These are phyloP conservation scores for Paramarasmius palmivorus DNA, from an alignment of 1,284 basidiomycete genomes.

Conservation along the genomic window DNA sequence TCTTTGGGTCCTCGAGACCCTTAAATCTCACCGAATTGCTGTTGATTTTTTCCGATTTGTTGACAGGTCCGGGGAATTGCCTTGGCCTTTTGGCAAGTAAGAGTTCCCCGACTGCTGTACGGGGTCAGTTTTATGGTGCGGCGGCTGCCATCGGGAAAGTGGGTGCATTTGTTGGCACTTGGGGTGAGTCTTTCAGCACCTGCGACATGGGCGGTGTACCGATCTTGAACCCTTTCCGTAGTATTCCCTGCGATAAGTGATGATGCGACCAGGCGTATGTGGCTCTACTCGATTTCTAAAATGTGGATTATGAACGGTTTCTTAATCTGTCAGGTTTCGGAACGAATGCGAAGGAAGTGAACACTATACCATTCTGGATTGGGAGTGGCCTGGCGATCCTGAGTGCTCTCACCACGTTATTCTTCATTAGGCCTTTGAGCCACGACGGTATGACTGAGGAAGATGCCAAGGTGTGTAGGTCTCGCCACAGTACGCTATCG, in stretches of 20 bases:
- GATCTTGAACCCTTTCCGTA: conserved; percentile 22
- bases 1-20: background rate
- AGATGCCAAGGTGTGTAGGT: conserved; percentile 55
- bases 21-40: conserved; percentile 9
- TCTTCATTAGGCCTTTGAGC: conserved; percentile 76
- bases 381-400: conserved; percentile 78
- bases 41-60: too few relatives aligned
- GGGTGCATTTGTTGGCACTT: conserved; percentile 84
- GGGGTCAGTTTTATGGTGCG: conserved; percentile 84
- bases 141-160: conserved; percentile 92
- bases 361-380: conserved; percentile 83
- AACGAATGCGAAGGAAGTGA: conserved; percentile 46
- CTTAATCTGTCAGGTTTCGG: conserved; percentile 52
- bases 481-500: background rate
- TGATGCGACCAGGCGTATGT: too few relatives aligned
- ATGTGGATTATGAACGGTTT: too few relatives aligned
- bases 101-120: conserved; percentile 80
- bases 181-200: conserved; percentile 45
- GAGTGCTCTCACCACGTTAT: conserved; percentile 71
- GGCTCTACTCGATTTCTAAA: too few relatives aligned
- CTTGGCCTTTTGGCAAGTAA: conserved; percentile 83
- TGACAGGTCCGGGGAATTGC: conserved; percentile 72
- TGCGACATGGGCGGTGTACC: too few relatives aligned
- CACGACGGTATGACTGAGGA: conserved; percentile 82
- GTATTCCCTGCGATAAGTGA: conserved; percentile 72